phyloP scores from a whole-genome alignment of 192 early-diverging fungal genomes.

The Rhizophagus sp. region DNA sequence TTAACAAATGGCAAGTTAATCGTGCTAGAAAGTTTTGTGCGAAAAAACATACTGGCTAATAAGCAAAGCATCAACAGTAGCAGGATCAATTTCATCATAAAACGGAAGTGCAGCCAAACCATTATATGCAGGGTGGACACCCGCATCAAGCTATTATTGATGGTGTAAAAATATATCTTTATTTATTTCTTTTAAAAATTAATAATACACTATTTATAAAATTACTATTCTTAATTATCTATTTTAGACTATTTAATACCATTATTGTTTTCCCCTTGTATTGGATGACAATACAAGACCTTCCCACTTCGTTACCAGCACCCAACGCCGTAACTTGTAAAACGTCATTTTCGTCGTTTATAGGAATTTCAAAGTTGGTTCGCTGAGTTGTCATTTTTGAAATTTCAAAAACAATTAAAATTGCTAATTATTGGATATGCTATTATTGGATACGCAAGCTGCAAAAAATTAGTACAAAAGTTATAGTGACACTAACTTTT shows the following conservation, averaged over 20 bases:
- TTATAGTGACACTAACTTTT: too few relatives aligned
- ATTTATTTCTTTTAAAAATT: not conserved
- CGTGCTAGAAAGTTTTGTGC: not conserved
- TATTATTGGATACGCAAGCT: too few relatives aligned
- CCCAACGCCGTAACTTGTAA: constrained; percentile 92
- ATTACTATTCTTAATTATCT: not conserved
- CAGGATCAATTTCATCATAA: constrained; percentile 92
- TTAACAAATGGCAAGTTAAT: not conserved
- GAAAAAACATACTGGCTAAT: constrained; percentile 80
- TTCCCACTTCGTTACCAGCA: constrained; percentile 96
- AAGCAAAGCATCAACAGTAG: constrained; percentile 83
- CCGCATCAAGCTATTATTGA: constrained; percentile 81
- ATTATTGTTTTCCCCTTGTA: constrained; percentile 96
- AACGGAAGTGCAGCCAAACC: constrained; percentile 93
- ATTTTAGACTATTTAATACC: constrained; percentile 49
- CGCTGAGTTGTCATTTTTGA: not conserved
- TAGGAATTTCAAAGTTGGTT: constrained; percentile 5
- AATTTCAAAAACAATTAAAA: not conserved
- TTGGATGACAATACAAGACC: constrained; percentile 89
- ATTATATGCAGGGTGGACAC: constrained; percentile 89
- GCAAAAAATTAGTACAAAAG: too few relatives aligned
- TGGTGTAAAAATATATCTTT: constrained; percentile 6
- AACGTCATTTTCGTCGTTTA: constrained; percentile 70
- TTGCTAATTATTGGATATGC: too few relatives aligned
- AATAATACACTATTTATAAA: not conserved